A percentile compares a stretch with the other conserved stretches of the same genome.
phyloP scores from a whole-genome alignment of 2,329 filamentous ascomycete genomes.

The Penicillium corylophilum region DNA sequence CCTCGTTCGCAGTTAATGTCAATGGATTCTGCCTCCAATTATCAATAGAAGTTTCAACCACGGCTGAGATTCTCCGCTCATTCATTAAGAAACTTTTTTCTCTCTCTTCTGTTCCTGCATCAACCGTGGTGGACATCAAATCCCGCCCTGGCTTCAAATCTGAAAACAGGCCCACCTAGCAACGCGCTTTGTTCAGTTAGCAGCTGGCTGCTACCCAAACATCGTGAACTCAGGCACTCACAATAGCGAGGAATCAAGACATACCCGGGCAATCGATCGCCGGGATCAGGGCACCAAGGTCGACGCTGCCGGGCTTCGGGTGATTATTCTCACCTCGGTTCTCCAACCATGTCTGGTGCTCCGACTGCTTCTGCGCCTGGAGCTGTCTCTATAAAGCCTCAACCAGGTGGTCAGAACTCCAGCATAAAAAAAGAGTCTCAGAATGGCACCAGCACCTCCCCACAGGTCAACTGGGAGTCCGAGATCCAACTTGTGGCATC shows the following conservation, averaged over 20 bases:
- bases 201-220: neutral
- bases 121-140: neutral
- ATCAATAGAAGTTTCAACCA: neutral
- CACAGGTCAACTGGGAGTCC: conserved; percentile 27
- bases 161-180: neutral
- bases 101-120: neutral
- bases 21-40: neutral
- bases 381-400: neutral
- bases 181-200: neutral
- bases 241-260: neutral
- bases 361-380: neutral
- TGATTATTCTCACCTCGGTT: neutral
- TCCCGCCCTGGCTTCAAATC: neutral
- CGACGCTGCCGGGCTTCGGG: neutral
- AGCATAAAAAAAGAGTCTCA: neutral
- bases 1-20: neutral
- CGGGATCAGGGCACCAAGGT: neutral
- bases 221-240: neutral
- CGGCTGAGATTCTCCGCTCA: neutral
- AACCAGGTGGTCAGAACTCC: neutral
- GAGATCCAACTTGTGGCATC: conserved; percentile 42
- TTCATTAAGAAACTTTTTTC: neutral
- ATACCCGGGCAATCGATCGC: neutral
- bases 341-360: conserved; percentile 4
- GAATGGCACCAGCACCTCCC: neutral